These are phyloP conservation scores for Blepharisma stoltei DNA, from an alignment of 73 alveolate species.

Conservation along the genomic window DNA sequence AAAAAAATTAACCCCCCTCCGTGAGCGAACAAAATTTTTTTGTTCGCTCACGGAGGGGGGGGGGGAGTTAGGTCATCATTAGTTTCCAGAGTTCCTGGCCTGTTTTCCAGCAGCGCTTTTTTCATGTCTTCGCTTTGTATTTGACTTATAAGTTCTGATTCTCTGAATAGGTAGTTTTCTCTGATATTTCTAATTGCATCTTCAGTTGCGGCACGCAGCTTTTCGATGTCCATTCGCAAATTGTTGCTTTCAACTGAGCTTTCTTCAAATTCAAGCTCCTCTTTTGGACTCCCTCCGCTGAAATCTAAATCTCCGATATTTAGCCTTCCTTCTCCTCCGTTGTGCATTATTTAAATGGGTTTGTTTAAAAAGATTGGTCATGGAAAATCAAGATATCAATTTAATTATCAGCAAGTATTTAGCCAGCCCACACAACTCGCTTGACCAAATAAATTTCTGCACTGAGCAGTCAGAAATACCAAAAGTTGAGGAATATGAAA, in stretches of 20 bases:
- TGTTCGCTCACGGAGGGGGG: background rate
- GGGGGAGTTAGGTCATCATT: background rate
- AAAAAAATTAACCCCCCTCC: no score
- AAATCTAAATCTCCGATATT: no score
- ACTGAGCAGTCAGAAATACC: no score
- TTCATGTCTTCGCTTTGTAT: background rate
- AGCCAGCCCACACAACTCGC: no score
- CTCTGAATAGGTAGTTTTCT: background rate
- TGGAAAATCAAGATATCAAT: no score
- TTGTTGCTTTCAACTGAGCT: background rate
- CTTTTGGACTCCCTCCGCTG: background rate
- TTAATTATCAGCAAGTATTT: no score
- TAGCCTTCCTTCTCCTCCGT: no score
- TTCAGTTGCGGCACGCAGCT: conserved; percentile 11
- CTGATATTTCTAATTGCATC: background rate
- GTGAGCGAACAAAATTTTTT: background rate
- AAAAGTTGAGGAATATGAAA: no score
- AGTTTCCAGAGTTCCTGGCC: background rate
- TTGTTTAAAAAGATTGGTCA: no score
- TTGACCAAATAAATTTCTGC: no score
- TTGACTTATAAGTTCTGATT: conserved; percentile 4
- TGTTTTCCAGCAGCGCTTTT: background rate
- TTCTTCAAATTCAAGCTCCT: conserved; percentile 28
- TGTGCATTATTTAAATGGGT: no score
- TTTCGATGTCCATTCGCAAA: conserved; percentile 4